These are phyloP conservation scores for Sphaerosporella brunnea DNA, from an alignment of 495 filamentous ascomycete species.

Conservation along the genomic window DNA sequence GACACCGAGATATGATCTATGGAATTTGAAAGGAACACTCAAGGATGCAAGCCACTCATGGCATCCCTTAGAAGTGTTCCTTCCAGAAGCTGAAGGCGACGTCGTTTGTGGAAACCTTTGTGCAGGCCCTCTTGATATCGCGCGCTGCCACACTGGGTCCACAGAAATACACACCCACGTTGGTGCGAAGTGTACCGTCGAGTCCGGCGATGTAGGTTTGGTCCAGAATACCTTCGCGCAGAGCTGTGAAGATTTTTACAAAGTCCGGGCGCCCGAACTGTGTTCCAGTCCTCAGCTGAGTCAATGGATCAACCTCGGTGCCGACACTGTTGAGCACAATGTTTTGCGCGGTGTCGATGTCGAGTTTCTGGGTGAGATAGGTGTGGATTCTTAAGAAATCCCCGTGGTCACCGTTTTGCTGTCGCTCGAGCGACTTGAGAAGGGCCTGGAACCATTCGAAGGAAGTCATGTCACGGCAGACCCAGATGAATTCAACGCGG, in stretches of 20 bases:
- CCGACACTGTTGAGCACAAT: slow-evolving; percentile 94
- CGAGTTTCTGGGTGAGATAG: slow-evolving; percentile 85
- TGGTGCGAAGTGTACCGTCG: slow-evolving; percentile 52
- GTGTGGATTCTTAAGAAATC: slow-evolving; percentile 98
- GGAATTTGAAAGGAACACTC: not conserved
- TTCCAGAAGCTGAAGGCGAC: slow-evolving; percentile 98
- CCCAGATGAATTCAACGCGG: slow-evolving; percentile 97
- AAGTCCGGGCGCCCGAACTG: slow-evolving; percentile 97
- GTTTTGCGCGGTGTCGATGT: slow-evolving; percentile 81
- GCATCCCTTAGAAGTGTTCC: slow-evolving; percentile 51
- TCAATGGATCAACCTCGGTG: slow-evolving; percentile 69
- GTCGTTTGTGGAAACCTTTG: slow-evolving; percentile 47
- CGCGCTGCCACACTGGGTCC: slow-evolving; percentile 65
- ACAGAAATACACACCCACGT: slow-evolving; percentile 97
- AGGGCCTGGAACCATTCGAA: slow-evolving; percentile 99
- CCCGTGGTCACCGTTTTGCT: slow-evolving; percentile 38
- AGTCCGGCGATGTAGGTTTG: slow-evolving; percentile 70
- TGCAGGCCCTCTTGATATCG: slow-evolving; percentile 68
- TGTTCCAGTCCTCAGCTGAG: slow-evolving; percentile 71
- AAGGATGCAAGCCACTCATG: too few species aligned
- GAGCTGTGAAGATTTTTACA: slow-evolving; percentile 55
- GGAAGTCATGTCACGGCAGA: slow-evolving; percentile 86
- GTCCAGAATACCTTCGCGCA: slow-evolving; percentile 74
- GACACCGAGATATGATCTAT: too few species aligned
- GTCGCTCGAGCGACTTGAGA: slow-evolving; percentile 75